Percentiles rank a stretch among this genome's conserved stretches.
Conservation (phyloP, 2,329 filamentous ascomycete genomes). For the Colletotrichum sp. region DNA sequence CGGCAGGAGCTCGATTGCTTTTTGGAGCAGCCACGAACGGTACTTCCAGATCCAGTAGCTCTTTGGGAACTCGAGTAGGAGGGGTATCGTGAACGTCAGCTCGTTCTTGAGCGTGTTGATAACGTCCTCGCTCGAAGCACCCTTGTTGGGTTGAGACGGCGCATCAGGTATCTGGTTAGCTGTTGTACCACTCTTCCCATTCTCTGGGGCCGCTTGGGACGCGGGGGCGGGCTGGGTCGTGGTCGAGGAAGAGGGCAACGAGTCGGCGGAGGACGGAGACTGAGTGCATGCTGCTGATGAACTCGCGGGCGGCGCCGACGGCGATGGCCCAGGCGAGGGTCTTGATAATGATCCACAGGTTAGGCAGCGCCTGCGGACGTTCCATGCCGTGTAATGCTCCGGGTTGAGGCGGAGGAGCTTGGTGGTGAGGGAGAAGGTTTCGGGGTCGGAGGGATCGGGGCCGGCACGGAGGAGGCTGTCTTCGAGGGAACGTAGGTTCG, state of each 20-base stretch:
- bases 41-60: slow-evolving; percentile 99
- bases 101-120: slow-evolving; percentile 63
- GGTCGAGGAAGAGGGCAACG: slow-evolving; percentile 55
- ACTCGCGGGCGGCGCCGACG: slow-evolving; percentile 60
- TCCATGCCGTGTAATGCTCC: slow-evolving; percentile 92
- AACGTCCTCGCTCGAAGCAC: slow-evolving; percentile 23
- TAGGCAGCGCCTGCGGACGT: slow-evolving; percentile 78
- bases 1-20: slow-evolving; percentile 70
- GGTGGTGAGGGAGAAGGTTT: slow-evolving; percentile 72
- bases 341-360: slow-evolving; percentile 62
- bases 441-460: slow-evolving; percentile 27
- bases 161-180: slow-evolving; percentile 42
- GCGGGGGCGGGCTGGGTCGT: slow-evolving; percentile 53
- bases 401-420: slow-evolving; percentile 78
- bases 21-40: slow-evolving; percentile 81
- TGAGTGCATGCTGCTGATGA: slow-evolving; percentile 58
- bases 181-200: slow-evolving; percentile 62
- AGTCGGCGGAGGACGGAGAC: slow-evolving; percentile 70
- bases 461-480: slow-evolving; percentile 23
- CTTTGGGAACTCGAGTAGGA: slow-evolving; percentile 87
- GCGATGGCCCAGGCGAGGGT: slow-evolving; percentile 55
- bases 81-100: slow-evolving; percentile 80
- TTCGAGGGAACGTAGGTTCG: slow-evolving; percentile 76
- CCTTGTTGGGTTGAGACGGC: not conserved
- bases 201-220: slow-evolving; percentile 43